phyloP scores from a whole-genome alignment of 257 asterid genomes.

The Paulownia fortunei region DNA sequence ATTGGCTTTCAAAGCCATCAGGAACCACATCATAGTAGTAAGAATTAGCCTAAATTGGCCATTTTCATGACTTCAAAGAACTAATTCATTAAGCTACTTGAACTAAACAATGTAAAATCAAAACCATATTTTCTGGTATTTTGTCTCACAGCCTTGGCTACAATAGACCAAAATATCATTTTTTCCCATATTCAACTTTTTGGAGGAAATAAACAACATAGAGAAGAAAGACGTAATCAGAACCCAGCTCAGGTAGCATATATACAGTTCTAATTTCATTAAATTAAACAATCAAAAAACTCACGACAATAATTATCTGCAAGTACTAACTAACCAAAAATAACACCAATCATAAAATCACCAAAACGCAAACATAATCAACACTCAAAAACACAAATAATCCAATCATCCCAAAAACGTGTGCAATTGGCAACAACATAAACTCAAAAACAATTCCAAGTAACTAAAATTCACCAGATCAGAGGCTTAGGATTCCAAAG shows the following conservation, averaged over 20 bases:
- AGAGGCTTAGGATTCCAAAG: constrained; percentile 89
- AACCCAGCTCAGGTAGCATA: background rate
- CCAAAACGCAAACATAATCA: constrained; percentile 28
- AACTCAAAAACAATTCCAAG: constrained; percentile 12
- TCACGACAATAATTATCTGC: constrained; percentile 11
- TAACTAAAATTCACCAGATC: constrained; percentile 65
- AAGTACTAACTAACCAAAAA: background rate
- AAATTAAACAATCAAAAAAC: background rate
- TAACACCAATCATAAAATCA: constrained; percentile 8
- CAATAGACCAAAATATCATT: background rate
- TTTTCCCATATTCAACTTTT: background rate
- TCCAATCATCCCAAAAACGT: background rate
- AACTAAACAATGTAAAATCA: constrained; percentile 1
- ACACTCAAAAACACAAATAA: constrained; percentile 12
- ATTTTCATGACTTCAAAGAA: constrained; percentile 9
- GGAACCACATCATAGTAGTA: background rate
- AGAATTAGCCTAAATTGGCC: background rate
- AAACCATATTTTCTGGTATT: background rate
- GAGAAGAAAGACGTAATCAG: background rate
- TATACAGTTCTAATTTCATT: background rate
- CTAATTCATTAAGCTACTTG: background rate
- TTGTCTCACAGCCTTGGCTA: background rate
- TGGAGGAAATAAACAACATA: background rate
- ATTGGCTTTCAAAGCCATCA: constrained; percentile 9
- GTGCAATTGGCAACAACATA: constrained; percentile 14